These are phyloP conservation scores for Xylaria sp. DNA, from an alignment of 2,329 filamentous ascomycete genomes.

Conservation along the genomic window DNA sequence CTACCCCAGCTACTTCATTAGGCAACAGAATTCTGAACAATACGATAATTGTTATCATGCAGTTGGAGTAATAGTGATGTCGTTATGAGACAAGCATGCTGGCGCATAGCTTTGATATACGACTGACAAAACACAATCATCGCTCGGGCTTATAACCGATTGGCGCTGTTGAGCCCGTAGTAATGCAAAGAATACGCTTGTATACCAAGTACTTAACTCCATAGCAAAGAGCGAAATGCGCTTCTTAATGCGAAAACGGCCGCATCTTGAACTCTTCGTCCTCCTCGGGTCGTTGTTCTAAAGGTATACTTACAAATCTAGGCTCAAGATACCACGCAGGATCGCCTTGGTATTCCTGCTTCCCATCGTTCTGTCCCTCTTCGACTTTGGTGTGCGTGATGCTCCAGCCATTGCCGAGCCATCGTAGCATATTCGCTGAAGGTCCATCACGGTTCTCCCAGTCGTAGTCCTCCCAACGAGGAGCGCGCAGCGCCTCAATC, in stretches of 20 bases:
- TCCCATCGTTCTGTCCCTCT: slow-evolving; percentile 32
- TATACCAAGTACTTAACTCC: neutral
- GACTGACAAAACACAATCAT: neutral
- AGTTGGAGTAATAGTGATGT: neutral
- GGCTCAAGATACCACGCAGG: slow-evolving; percentile 51
- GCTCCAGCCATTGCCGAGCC: slow-evolving; percentile 58
- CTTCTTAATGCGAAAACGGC: slow-evolving; percentile 49
- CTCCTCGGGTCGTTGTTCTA: slow-evolving; percentile 45
- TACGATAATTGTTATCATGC: neutral
- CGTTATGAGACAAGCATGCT: neutral
- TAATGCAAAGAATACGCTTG: neutral
- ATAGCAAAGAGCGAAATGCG: neutral
- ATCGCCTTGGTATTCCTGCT: slow-evolving; percentile 43
- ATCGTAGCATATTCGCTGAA: slow-evolving; percentile 52
- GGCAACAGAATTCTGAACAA: slow-evolving; percentile 16
- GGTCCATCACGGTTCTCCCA: slow-evolving; percentile 48
- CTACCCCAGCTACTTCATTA: neutral
- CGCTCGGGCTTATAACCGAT: slow-evolving; percentile 8
- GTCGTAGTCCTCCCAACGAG: slow-evolving; percentile 60
- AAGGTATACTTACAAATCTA: slow-evolving; percentile 44
- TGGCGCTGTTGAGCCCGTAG: neutral
- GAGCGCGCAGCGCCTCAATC: slow-evolving; percentile 55
- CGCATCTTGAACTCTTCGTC: slow-evolving; percentile 45
- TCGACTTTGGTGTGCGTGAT: slow-evolving; percentile 50
- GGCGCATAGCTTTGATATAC: neutral